Evolutionary conservation across 306 rosid species (phyloP), one percentile per base, ranked within the genome.

Genomic region (Trifolium pratense): DNA sequence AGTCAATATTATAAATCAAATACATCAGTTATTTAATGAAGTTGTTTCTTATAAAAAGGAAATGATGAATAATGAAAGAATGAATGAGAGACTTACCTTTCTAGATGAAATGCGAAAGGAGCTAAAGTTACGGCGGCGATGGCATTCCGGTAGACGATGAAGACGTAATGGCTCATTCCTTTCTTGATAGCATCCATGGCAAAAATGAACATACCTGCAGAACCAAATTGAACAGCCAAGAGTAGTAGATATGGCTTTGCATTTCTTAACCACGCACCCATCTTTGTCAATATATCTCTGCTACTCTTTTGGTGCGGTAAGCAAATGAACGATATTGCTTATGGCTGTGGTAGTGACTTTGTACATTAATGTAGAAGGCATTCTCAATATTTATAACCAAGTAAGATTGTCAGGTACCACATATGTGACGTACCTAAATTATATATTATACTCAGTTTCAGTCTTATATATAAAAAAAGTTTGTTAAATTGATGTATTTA

Each of bases 141-240:
- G 73, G 80, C 78, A 18, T 80, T 84, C 13, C 87, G 87, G 43
- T 84, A 84, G 17, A 84, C 87, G 2, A 84, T 84, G 78, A 80
- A 80, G 0, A 84, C 83, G 5, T 68, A 80, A 23, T 73, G 87
- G 34, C 87, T 84, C 87, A 84, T 84, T 0, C 98, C 97, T 1
- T 86, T 88, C 55, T 79, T 79, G 16, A 94, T 83, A 13, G 91
- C 91, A 29, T 88, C 83, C 87, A 62, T 84, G 23, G 80, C 67
- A 2, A 80, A 51, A 18, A 80, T 65, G 68, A 77, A 77, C 97
- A 91, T 91, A 0, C 96, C 97, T 0, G 96, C 97, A 1, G 89
- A 91, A 1, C 97, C 98, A 20, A 94, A 94, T 69, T 91, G 96
- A 51, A 91, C 84, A 1, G 80, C 89, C 37, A 87, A 34, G 75